These are phyloP conservation scores for Scutellospora calospora DNA, from an alignment of 371 early-diverging fungal species.

Conservation along the genomic window DNA sequence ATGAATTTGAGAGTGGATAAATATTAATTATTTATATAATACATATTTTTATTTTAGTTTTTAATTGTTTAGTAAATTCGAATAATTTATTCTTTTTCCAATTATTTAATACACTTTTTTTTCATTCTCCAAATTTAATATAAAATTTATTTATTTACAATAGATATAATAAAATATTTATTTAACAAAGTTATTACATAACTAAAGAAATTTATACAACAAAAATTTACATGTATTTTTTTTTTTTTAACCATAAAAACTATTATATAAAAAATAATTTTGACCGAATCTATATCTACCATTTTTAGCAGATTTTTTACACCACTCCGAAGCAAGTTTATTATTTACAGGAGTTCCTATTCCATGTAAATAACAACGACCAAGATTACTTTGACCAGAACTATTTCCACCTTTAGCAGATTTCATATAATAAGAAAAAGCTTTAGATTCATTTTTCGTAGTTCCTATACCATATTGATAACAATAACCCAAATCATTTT, in stretches of 20 bases:
- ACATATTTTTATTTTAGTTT: no score
- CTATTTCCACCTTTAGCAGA: not conserved
- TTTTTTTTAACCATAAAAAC: not conserved
- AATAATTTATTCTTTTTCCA: no score
- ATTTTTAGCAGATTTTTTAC: not conserved
- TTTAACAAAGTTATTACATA: no score
- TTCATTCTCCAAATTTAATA: no score
- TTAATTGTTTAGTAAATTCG: no score
- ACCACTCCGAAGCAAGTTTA: not conserved
- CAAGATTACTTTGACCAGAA: not conserved
- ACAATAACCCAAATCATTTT: not conserved
- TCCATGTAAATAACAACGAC: slow-evolving; percentile 3
- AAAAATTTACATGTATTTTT: no score
- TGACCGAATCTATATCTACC: not conserved
- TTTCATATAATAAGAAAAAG: not conserved
- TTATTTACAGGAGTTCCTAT: not conserved
- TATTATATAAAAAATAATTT: not conserved
- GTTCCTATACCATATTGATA: not conserved
- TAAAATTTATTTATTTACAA: no score
- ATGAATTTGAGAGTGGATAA: no score
- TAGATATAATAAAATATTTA: no score
- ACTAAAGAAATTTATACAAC: no score
- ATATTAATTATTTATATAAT: no score
- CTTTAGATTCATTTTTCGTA: not conserved
- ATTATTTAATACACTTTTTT: no score